These are phyloP conservation scores for Solanum sejunctum DNA, from an alignment of 257 asterid species.

Conservation along the genomic window DNA sequence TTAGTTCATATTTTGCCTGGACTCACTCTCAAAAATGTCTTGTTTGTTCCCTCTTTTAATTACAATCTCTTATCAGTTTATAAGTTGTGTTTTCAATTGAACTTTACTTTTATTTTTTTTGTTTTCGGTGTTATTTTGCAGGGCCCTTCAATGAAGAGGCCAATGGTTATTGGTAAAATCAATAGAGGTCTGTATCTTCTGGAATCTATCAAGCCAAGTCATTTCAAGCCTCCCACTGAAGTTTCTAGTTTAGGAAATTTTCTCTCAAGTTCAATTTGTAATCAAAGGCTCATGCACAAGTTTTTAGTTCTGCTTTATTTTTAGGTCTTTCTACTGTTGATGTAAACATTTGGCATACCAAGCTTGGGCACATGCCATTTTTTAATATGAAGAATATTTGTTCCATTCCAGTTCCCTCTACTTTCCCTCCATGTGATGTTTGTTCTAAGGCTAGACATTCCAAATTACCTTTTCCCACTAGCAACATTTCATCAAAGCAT, in stretches of 20 bases:
- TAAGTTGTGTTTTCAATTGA: neutral
- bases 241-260: neutral
- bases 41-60: neutral
- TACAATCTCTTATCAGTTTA: neutral
- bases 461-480: neutral
- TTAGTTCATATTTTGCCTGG: neutral
- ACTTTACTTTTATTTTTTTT: too few relatives aligned
- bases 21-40: neutral
- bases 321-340: neutral
- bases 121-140: neutral
- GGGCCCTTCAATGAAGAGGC: neutral
- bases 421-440: neutral
- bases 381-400: neutral
- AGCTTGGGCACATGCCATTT: neutral
- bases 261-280: neutral
- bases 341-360: neutral
- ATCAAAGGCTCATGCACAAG: neutral
- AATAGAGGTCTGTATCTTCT: neutral
- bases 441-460: neutral
- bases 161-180: neutral
- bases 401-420: neutral
- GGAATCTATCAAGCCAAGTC: neutral
- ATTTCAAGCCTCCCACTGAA: neutral
- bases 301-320: neutral
- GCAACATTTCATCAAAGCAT: neutral